A percentile compares a stretch with the other conserved stretches of the same genome.
These are phyloP conservation scores for Populus hybrid DNA, from an alignment of 441 rosid genomes.

Conservation along the genomic window DNA sequence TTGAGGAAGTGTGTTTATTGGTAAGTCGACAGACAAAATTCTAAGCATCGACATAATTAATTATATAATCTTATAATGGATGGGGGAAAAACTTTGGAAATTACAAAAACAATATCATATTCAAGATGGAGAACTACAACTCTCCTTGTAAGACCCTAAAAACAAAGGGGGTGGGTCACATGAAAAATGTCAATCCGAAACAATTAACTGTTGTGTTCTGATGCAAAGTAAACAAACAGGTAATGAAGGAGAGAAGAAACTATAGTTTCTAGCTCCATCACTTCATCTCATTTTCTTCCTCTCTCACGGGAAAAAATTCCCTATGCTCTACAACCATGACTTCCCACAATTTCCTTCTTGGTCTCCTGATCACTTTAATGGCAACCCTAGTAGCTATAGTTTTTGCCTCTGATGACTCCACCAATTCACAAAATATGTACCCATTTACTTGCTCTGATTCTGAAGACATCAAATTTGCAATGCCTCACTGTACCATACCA, in stretches of 20 bases:
- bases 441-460: conserved; percentile 32
- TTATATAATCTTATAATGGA: conserved; percentile 5
- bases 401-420: conserved; percentile 3
- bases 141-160: neutral
- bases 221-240: conserved; percentile 17
- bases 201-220: neutral
- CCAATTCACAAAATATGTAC: conserved; percentile 11
- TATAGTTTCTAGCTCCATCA: conserved; percentile 2
- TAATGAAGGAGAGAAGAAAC: conserved; percentile 22
- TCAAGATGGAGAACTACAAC: neutral
- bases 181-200: conserved; percentile 11
- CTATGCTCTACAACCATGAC: conserved; percentile 24
- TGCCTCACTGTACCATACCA: conserved; percentile 45
- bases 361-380: conserved; percentile 15
- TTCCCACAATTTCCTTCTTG: conserved; percentile 18
- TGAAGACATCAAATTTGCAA: conserved; percentile 22
- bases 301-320: neutral
- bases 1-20: neutral
- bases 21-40: conserved; percentile 13
- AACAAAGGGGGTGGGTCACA: conserved; percentile 3
- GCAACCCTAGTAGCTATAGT: conserved; percentile 15
- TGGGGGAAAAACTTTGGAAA: conserved; percentile 19
- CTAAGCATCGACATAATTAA: conserved; percentile 31
- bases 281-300: conserved; percentile 6
- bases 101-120: conserved; percentile 4